Percentiles rank a stretch among this genome's conserved stretches.
These are phyloP conservation scores for Phyllostachys edulis DNA, from an alignment of 176 grass and related monocot species.

Conservation along the genomic window DNA sequence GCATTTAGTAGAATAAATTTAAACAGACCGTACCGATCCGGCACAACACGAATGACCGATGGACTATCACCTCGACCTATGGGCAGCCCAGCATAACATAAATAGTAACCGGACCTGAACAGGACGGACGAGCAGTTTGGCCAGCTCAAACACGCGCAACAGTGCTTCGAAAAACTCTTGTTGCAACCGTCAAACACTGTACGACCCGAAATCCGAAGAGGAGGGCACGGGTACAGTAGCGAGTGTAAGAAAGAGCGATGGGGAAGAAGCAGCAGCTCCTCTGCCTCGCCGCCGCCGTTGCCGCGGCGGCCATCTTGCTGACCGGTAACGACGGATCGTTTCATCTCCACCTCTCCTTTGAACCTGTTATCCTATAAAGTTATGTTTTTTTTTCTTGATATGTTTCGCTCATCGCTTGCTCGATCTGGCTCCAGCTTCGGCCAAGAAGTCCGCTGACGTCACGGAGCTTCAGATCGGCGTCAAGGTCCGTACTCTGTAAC, in stretches of 20 bases:
- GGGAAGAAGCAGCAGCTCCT: slow-evolving; percentile 39
- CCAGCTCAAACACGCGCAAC: too few relatives aligned
- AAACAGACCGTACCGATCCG: too few relatives aligned
- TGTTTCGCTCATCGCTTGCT: slow-evolving; percentile 9
- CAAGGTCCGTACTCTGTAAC: slow-evolving; percentile 38
- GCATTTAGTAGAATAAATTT: too few relatives aligned
- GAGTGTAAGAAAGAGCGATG: slow-evolving; percentile 20
- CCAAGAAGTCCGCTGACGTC: slow-evolving; percentile 77
- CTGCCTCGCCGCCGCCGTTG: slow-evolving; percentile 35
- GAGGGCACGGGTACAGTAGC: not conserved
- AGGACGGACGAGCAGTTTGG: too few relatives aligned
- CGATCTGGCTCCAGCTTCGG: slow-evolving; percentile 49
- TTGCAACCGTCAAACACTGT: too few relatives aligned
- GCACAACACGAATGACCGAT: too few relatives aligned
- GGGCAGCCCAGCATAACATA: too few relatives aligned
- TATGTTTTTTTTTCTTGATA: not conserved
- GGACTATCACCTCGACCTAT: too few relatives aligned
- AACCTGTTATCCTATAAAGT: not conserved
- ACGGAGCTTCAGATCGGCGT: slow-evolving; percentile 89
- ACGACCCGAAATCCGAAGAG: slow-evolving; percentile 8
- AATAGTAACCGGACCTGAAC: too few relatives aligned
- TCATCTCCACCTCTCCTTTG: not conserved
- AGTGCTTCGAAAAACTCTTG: too few relatives aligned
- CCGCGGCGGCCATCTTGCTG: slow-evolving; percentile 35
- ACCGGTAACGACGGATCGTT: slow-evolving; percentile 28